Base-by-base conservation (phyloP, 2,329 filamentous ascomycete species). In the Metarhizium robertsii region DNA sequence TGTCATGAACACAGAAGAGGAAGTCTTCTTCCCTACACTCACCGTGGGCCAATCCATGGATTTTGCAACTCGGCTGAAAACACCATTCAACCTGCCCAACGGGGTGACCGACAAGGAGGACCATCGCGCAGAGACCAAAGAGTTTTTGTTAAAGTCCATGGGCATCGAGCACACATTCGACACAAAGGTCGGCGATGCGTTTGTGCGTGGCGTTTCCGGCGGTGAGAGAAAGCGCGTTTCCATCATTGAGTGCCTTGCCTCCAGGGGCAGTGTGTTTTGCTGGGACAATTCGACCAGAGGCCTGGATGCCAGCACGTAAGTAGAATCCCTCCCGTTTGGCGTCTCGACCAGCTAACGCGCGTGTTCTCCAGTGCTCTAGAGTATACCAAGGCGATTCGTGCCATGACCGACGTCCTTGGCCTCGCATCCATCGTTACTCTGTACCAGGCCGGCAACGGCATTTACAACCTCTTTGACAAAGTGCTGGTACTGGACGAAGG, bases 1-100 rank as follows among this genome's bases (percentile, higher is more conserved):
- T 51, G 76, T 87, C 43, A 77, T 89, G 58, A 90, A 90, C 68
- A 88, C 85, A 20, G 84, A 88, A 2, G 87, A 90, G 64, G 84
- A 78, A 58, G 55, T 76, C 2, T 75, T 76, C 62, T 90, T 88
- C 58, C 84, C 88, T 0, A 80, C 85, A 0, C 71, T 92, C 6
- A 88, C 84, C 0, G 87, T 91, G 2, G 79, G 81, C 4, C 79
- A 88, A 62, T 91, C 87, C 0, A 75, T 91, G 40, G 77, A 81
- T 48, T 91, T 91, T 67, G 88, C 88, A 0, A 82, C 82, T 0
- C 73, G 75, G 1, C 71, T 84, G 57, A 86, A 84, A 65, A 67
- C 83, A 1, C 79, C 80, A 0, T 73, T 71, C 55, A 61, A 74
- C 10, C 64, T 79, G 0, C 79, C 79, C 0, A 66, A 74, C 0